These are phyloP conservation scores for Baudoinia panamericana DNA, from an alignment of 495 filamentous ascomycete species.

Conservation along the genomic window DNA sequence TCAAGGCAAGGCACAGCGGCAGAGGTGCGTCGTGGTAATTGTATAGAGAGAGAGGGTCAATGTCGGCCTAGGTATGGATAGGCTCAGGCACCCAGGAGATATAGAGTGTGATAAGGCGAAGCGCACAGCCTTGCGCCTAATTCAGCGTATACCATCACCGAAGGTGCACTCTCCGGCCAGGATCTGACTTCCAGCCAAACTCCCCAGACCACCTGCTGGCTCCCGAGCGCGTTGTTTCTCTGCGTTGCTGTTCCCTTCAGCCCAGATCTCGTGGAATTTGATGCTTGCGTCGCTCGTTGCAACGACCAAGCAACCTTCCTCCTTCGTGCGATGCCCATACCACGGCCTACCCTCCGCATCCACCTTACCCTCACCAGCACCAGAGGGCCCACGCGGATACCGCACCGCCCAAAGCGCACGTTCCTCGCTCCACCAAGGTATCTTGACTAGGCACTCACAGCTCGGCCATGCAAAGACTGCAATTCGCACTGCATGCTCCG, in stretches of 20 bases:
- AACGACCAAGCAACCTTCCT: constrained; percentile 87
- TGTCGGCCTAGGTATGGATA: too few relatives aligned
- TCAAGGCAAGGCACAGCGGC: constrained; percentile 3
- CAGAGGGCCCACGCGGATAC: constrained; percentile 47
- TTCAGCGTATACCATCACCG: constrained; percentile 66
- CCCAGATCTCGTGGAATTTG: constrained; percentile 95
- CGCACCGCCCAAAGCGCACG: constrained; percentile 63
- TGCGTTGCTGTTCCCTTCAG: too few relatives aligned
- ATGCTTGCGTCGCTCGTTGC: constrained; percentile 89
- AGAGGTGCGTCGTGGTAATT: background rate
- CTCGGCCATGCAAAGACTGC: constrained; percentile 94
- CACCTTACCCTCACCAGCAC: constrained; percentile 19
- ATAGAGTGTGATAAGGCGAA: too few relatives aligned
- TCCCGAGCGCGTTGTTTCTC: too few relatives aligned
- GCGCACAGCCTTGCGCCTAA: too few relatives aligned
- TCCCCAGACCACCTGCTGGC: constrained; percentile 40
- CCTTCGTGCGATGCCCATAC: constrained; percentile 47
- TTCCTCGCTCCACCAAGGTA: constrained; percentile 78
- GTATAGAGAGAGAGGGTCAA: too few relatives aligned
- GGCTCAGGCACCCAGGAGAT: too few relatives aligned
- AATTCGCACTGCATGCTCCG: constrained; percentile 80
- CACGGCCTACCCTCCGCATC: constrained; percentile 19
- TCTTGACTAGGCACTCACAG: constrained; percentile 73
- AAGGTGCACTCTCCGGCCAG: constrained; percentile 56
- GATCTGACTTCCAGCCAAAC: constrained; percentile 77